Evolutionary conservation across 768 basidiomycete genomes (phyloP).

Genomic region (Lactarius quietus): DNA sequence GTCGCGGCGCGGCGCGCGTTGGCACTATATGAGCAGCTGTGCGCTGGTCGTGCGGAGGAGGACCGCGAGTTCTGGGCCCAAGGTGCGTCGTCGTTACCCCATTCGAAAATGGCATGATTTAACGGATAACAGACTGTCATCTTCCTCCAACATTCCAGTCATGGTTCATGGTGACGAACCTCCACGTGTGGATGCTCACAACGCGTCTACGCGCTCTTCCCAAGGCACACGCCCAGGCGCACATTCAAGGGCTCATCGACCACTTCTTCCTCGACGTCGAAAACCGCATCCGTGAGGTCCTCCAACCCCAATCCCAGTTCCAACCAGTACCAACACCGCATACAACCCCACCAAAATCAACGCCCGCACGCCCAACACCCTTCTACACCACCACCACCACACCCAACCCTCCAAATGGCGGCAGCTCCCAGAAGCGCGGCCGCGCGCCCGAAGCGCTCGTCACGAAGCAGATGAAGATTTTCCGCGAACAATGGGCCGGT

Average conservation of each 20-base stretch:
- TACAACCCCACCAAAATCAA: slow-evolving; percentile 30
- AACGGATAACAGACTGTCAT: slow-evolving; percentile 60
- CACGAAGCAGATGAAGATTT: slow-evolving; percentile 83
- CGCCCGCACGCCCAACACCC: slow-evolving; percentile 24
- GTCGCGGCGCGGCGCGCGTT: slow-evolving; percentile 22
- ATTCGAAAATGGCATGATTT: too few relatives aligned
- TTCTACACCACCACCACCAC: background rate
- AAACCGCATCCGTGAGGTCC: slow-evolving; percentile 76
- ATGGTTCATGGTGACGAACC: slow-evolving; percentile 91
- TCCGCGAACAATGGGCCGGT: slow-evolving; percentile 90
- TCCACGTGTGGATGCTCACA: slow-evolving; percentile 89
- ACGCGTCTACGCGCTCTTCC: slow-evolving; percentile 86
- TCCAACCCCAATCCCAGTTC: slow-evolving; percentile 33
- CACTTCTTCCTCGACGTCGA: slow-evolving; percentile 96
- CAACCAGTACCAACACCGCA: slow-evolving; percentile 31
- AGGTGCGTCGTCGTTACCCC: slow-evolving; percentile 5
- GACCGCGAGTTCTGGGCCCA: slow-evolving; percentile 22
- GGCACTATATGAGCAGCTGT: slow-evolving; percentile 24
- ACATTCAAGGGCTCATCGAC: slow-evolving; percentile 81
- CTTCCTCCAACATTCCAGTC: slow-evolving; percentile 94
- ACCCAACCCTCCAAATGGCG: background rate
- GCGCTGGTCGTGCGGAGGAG: slow-evolving; percentile 23
- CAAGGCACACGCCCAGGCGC: slow-evolving; percentile 55
- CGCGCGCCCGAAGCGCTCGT: slow-evolving; percentile 76
- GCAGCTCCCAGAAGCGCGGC: slow-evolving; percentile 28